Base-by-base conservation (phyloP, 805 yeast species). In the Candida morakotiae region DNA sequence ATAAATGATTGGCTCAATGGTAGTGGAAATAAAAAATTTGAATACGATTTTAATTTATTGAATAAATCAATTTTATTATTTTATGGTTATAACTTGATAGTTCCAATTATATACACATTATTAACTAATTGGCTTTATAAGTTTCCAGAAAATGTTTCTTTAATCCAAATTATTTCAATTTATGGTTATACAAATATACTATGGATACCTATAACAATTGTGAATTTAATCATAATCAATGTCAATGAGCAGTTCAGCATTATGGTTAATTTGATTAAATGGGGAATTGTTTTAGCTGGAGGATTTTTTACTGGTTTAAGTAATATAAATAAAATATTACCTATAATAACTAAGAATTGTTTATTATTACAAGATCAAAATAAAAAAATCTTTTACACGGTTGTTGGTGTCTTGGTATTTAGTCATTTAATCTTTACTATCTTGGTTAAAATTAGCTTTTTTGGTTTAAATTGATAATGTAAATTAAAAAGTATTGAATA, bases 171-270 rank as follows among this genome's bases (percentile, higher is more conserved):
- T 34, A 62, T 89, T 2, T 78, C 91, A 4, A 71, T 87, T 23
- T 89, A 84, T 60, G 95, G 97, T 2, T 89, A 91, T 61, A 75
- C 95, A 14, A 84, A 83, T 51, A 62, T 83, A 4, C 73, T 80
- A 40, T 89, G 97, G 96, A 64, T 84, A n/a, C 94, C 95, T 1
- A 81, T 87, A 16, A 81, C 89, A 0, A 53, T 81, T 1, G 52
- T 81, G 21, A 73, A 77, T 40, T 68, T 83, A 10, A 80, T 79
- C 1, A 55, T 81, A 3, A 58, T 80, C 19, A 62, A 72, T 5
- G 56, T 47, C 32, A 56, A 53, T 34, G 48, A 54, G 30, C 54
- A 46, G 4, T 61, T 58, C 33, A 62, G 55, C 41, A 53, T 63
- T 2, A 47, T 71, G 3, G 54, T 75, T 35, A 72, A 77, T 29